phyloP scores from a whole-genome alignment of 2,329 filamentous ascomycete species.

The Aspergillus pseudotamarii region DNA sequence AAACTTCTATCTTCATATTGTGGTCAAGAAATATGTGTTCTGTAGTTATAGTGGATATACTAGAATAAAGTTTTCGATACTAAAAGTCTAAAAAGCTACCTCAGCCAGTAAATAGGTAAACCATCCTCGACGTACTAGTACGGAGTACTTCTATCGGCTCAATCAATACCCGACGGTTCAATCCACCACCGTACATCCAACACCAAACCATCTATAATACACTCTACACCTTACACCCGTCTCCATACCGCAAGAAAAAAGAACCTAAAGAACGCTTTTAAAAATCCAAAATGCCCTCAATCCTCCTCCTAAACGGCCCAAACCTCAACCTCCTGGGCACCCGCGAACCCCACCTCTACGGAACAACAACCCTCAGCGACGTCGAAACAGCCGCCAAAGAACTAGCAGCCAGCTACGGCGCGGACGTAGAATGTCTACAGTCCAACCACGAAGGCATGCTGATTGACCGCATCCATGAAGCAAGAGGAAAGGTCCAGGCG shows the following conservation, averaged over 20 bases:
- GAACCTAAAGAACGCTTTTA: rapidly evolving
- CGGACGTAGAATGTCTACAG: background rate
- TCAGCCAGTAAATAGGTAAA: too few relatives aligned
- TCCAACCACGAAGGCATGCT: background rate
- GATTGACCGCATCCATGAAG: background rate
- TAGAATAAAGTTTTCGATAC: too few relatives aligned
- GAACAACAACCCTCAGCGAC: background rate
- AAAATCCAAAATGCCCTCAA: background rate
- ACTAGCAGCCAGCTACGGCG: background rate
- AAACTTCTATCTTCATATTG: too few relatives aligned
- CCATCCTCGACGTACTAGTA: too few relatives aligned
- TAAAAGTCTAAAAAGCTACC: too few relatives aligned
- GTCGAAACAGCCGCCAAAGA: background rate
- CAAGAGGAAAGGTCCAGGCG: background rate
- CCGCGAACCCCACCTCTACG: background rate
- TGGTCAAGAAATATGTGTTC: too few relatives aligned
- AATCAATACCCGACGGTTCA: background rate
- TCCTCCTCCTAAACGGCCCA: background rate
- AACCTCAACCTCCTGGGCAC: background rate
- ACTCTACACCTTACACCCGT: background rate
- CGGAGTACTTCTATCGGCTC: background rate
- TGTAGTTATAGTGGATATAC: too few relatives aligned
- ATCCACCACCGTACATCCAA: background rate
- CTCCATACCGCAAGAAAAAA: background rate
- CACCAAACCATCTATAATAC: background rate